These are phyloP conservation scores for Kodamaea laetipori DNA, from an alignment of 805 yeast species.

Conservation along the genomic window DNA sequence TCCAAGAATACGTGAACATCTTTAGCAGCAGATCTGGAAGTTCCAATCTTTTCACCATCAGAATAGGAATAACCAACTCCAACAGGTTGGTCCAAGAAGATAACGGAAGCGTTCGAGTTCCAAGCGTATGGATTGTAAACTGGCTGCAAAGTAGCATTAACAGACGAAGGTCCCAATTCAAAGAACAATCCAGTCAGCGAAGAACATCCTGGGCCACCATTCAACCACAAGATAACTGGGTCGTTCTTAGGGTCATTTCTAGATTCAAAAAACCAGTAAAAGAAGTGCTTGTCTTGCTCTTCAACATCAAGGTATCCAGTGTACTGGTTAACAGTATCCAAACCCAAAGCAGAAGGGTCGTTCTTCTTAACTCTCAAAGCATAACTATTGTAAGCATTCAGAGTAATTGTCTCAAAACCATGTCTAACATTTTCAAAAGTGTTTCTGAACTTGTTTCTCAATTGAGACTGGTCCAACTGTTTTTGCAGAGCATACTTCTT, in stretches of 20 bases:
- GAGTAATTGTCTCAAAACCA: slow-evolving; percentile 16
- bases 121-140: slow-evolving; percentile 30
- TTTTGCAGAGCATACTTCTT: slow-evolving; percentile 6
- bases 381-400: slow-evolving; percentile 25
- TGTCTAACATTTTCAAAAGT: background rate
- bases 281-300: slow-evolving; percentile 31
- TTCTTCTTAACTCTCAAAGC: slow-evolving; percentile 33
- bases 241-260: slow-evolving; percentile 35
- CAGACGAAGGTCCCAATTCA: slow-evolving; percentile 32
- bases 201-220: slow-evolving; percentile 37
- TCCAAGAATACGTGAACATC: slow-evolving; percentile 26
- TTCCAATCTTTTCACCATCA: slow-evolving; percentile 18
- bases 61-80: slow-evolving; percentile 28
- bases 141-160: slow-evolving; percentile 25
- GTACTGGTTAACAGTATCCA: slow-evolving; percentile 39
- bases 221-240: slow-evolving; percentile 36
- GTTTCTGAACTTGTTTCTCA: slow-evolving; percentile 16
- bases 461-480: slow-evolving; percentile 6
- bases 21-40: slow-evolving; percentile 23
- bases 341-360: slow-evolving; percentile 37
- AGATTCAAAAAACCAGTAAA: slow-evolving; percentile 35
- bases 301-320: slow-evolving; percentile 43
- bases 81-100: slow-evolving; percentile 30
- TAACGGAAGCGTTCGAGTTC: slow-evolving; percentile 31
- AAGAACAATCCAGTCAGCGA: slow-evolving; percentile 32